A percentile compares a stretch with the other conserved stretches of the same genome.
Conservation (phyloP, 1,139 yeast genomes). For the Sugiyamaella neomexicana region DNA sequence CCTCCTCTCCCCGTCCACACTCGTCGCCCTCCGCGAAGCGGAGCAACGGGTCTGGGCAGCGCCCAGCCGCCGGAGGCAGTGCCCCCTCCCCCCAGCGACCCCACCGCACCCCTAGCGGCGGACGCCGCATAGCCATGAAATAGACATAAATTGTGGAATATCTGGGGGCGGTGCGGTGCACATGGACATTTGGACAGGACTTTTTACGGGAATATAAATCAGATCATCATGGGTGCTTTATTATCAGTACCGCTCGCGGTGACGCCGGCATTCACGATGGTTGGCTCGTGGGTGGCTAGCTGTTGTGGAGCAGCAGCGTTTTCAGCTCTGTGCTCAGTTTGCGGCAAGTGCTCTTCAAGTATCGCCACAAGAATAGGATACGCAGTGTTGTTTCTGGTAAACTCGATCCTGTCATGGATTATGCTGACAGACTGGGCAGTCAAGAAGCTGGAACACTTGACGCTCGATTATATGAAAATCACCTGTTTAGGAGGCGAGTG, state of each 20-base stretch:
- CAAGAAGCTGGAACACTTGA: slow-evolving; percentile 68
- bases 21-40: too few species aligned
- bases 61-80: too few species aligned
- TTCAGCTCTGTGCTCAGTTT: slow-evolving; percentile 59
- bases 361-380: slow-evolving; percentile 79
- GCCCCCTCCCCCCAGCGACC: too few species aligned
- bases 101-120: too few species aligned
- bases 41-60: too few species aligned
- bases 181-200: background rate
- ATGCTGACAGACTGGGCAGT: slow-evolving; percentile 82
- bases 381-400: slow-evolving; percentile 73
- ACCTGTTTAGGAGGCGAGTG: slow-evolving; percentile 86
- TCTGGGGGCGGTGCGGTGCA: too few species aligned
- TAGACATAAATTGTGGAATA: too few species aligned
- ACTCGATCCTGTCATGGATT: slow-evolving; percentile 86
- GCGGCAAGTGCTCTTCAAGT: slow-evolving; percentile 63
- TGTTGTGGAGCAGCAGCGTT: slow-evolving; percentile 86
- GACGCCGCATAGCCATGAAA: too few species aligned
- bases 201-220: background rate
- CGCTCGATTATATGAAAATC: slow-evolving; percentile 60
- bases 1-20: too few species aligned
- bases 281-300: slow-evolving; percentile 70
- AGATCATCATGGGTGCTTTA: slow-evolving; percentile 72
- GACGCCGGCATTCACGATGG: slow-evolving; percentile 48
- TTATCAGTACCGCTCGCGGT: slow-evolving; percentile 75